These are phyloP conservation scores for Paspalum notatum DNA, from an alignment of 176 grass and related monocot species.

Conservation along the genomic window DNA sequence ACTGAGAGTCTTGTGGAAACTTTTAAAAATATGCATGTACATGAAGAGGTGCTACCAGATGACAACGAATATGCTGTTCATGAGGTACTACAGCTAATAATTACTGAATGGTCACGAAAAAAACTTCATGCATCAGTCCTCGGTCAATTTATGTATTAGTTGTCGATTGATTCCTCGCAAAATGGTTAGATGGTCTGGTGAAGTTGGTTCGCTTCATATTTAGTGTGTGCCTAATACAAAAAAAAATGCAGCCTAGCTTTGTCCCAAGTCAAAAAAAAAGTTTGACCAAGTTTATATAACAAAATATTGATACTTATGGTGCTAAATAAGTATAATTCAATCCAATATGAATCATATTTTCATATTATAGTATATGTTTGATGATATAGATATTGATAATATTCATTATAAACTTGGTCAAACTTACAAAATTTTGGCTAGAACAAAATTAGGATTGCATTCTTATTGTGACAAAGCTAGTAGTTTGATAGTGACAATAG, in stretches of 20 bases:
- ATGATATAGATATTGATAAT: no score
- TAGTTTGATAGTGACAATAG: background rate
- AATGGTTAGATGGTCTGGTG: background rate
- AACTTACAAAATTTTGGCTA: background rate
- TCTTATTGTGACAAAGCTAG: no score
- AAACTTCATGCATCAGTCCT: constrained; percentile 22
- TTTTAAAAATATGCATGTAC: constrained; percentile 85
- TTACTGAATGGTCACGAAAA: background rate
- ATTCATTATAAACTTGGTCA: background rate
- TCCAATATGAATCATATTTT: no score
- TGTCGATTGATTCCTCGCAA: background rate
- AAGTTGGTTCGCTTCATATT: background rate
- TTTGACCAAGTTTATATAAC: background rate
- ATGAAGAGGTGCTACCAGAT: constrained; percentile 62
- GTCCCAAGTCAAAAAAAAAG: background rate
- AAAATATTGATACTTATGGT: background rate
- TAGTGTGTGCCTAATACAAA: background rate
- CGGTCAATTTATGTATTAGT: background rate
- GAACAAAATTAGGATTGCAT: no score
- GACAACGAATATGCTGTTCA: constrained; percentile 67
- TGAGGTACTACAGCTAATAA: constrained; percentile 58
- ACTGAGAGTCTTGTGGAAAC: constrained; percentile 76
- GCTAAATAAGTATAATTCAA: background rate
- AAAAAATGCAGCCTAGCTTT: background rate
- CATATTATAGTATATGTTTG: no score